Evolutionary conservation across 1,139 yeast species (phyloP), one percentile per base, ranked within the genome.

Genomic region (Pichia sp.): DNA sequence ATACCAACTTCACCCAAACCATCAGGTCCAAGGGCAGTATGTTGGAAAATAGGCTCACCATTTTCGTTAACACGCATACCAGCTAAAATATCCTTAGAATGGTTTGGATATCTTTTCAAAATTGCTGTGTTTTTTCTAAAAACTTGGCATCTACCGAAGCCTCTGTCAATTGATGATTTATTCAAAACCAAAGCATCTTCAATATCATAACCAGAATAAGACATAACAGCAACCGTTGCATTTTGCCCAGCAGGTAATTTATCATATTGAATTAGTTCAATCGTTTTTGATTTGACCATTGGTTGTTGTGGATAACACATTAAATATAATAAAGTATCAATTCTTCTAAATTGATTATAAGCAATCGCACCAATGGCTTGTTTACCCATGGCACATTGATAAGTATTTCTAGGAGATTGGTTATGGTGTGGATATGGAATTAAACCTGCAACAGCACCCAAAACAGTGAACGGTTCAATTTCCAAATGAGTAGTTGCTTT

Each of bases 341-440:
- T 92, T 68, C 99, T 81, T 64, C 89, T 79, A 70, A 92, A 86
- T 68, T 92, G 98, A 67, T 92, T 92, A 67, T 92, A 92, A 26
- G 95, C 97, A 68, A 94, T 94, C 9, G 97, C 97, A 57, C 99
- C 99, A 68, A 92, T 92, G 23, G 98, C 98, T 71, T 92, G 99
- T 72, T 92, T 92, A 80, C 98, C 98, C 98, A 92, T 92, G 66
- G 98, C 98, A 78, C 97, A 92, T 72, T 92, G 98, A 71, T 92
- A 92, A 0, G 98, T 92, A 66, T 92, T 92, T 77, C 98, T 84
- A 44, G 98, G 98, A 5, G 97, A 89, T 72, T 92, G 98, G 67
- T 92, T 92, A 67, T 92, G 99, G 66, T 92, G 98, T 32, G 99
- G 99, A 62, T 92, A 92, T n/a, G 99, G 99, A 76, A 92, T 92